Conservation (phyloP, 2,329 filamentous ascomycete genomes). For the Alternaria sp. region DNA sequence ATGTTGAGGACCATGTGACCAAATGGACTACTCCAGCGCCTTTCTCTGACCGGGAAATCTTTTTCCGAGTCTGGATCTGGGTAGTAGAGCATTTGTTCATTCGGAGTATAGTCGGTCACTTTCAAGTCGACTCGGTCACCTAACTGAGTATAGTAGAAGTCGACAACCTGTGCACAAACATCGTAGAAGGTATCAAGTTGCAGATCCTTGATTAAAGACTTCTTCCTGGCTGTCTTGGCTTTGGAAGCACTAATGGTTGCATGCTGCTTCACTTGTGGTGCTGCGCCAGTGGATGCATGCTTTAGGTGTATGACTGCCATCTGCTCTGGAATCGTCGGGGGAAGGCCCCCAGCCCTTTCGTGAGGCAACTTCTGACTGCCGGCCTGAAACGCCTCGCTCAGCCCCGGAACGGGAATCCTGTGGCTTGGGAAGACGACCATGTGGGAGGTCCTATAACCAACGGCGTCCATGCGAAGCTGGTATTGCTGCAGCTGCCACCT, state of each 20-base stretch:
- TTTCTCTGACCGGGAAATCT: conserved; percentile 28
- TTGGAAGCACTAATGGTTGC: conserved; percentile 11
- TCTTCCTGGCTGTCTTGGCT: conserved; percentile 13
- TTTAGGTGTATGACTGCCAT: conserved; percentile 34
- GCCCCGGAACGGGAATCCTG: conserved; percentile 25
- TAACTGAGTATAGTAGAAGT: conserved; percentile 52
- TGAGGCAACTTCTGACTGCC: conserved; percentile 22
- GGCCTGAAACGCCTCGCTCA: conserved; percentile 25
- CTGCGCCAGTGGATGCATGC: conserved; percentile 22
- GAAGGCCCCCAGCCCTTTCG: background rate
- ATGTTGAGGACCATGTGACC: conserved; percentile 76
- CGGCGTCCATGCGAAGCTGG: conserved; percentile 22
- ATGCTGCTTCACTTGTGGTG: conserved; percentile 22
- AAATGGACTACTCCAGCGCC: conserved; percentile 74
- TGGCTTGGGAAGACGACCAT: conserved; percentile 25
- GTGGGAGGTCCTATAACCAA: background rate
- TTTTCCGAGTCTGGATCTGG: conserved; percentile 43
- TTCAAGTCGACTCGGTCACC: conserved; percentile 43
- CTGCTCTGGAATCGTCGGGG: conserved; percentile 27
- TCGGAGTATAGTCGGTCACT: conserved; percentile 48
- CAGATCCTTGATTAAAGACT: conserved; percentile 70
- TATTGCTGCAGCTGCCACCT: conserved; percentile 30
- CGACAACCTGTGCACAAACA: conserved; percentile 74
- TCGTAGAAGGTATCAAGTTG: conserved; percentile 66
- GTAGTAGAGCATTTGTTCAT: conserved; percentile 68